Evolutionary conservation across 208 protist genomes (phyloP), one percentile per base, ranked within the genome.

Genomic region (Jaenimonas drosophilae): DNA sequence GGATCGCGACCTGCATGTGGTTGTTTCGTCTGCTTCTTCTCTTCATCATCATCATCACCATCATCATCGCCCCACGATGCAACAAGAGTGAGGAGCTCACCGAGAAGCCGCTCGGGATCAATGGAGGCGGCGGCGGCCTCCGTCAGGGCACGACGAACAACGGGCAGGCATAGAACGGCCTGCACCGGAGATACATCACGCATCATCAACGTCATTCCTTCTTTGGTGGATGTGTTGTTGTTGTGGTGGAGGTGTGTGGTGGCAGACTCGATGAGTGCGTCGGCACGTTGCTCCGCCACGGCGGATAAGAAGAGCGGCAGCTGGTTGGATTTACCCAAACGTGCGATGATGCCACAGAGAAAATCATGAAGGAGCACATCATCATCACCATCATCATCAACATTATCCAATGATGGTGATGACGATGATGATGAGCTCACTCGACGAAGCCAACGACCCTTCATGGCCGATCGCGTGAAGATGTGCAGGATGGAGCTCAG

Each of bases 401-500:
- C n/a, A n/a, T n/a, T n/a, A n/a, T n/a, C n/a, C n/a, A n/a, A n/a
- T n/a, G n/a, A n/a, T n/a, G n/a, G n/a, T n/a, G n/a, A n/a, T n/a
- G n/a, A n/a, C n/a, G n/a, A n/a, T n/a, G n/a, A n/a, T n/a, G n/a
- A n/a, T n/a, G n/a, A n/a, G n/a, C n/a, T n/a, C n/a, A n/a, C n/a
- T n/a, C 19, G n/a, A 24, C 17, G 25, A 3, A 30, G n/a, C 19
- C 25, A 2, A 14, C 32, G 14, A 17, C 27, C 37, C 19, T 24
- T 9, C 0, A 46, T 31, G 4, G 64, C 66, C 23, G 80, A 57
- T 42, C 59, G 64, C 1, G 80, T 64, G 3, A 64, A 70, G 28
- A 94, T 65, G 17, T 71, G 73, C 2, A 94, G 49, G 42, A 94
- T 88, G 12, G 56, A 63, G 29, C 61, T n/a, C 9, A 94, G 53